phyloP scores from a whole-genome alignment of 768 basidiomycete genomes.

The Naganishia onofrii region DNA sequence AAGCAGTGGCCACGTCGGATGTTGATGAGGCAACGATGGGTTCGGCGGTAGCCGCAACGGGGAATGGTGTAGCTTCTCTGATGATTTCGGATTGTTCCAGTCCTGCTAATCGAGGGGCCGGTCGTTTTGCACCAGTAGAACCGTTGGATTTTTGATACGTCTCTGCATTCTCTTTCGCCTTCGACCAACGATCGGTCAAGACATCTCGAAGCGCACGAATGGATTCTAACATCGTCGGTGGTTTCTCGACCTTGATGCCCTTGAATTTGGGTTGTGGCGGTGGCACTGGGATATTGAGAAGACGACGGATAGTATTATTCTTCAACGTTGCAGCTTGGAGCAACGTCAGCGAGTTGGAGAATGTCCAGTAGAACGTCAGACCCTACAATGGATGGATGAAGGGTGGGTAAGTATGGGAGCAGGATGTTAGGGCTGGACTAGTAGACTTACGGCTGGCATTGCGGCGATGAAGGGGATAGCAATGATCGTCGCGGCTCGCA shows the following conservation, averaged over 20 bases:
- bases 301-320: conserved; percentile 54
- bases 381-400: conserved; percentile 53
- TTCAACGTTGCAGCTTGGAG: conserved; percentile 60
- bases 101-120: background rate
- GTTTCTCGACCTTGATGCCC: conserved; percentile 18
- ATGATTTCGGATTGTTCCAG: conserved; percentile 30
- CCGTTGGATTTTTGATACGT: background rate
- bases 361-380: conserved; percentile 61
- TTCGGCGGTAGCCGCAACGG: background rate
- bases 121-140: background rate
- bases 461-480: conserved; percentile 60
- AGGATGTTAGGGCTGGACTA: background rate
- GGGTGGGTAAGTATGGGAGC: background rate
- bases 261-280: conserved; percentile 22
- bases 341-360: conserved; percentile 59
- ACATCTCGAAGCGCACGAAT: background rate
- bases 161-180: conserved; percentile 17
- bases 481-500: conserved; percentile 62
- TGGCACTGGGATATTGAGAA: conserved; percentile 41
- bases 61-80: conserved; percentile 25
- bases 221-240: conserved; percentile 26
- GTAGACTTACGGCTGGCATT: conserved; percentile 66
- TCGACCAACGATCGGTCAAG: conserved; percentile 12
- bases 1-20: background rate
- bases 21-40: background rate